Evolutionary conservation across 2,329 filamentous ascomycete genomes (phyloP).

Genomic region (Fusarium caatingaense): DNA sequence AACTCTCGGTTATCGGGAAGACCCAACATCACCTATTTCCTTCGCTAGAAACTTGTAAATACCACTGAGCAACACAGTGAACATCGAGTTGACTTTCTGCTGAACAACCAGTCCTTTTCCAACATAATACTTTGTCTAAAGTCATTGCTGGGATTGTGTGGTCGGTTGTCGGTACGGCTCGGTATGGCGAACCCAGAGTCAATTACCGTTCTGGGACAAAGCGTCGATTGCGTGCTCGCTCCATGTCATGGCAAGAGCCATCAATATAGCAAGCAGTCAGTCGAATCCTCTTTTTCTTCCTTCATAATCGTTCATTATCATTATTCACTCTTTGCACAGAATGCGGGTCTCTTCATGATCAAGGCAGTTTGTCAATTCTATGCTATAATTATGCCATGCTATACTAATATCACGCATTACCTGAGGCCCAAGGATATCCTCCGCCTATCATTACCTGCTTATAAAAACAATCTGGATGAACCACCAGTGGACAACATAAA

Average conservation of each 20-base stretch:
- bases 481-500: constrained; percentile 20
- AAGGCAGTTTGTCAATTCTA: constrained; percentile 30
- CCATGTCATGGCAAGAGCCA: constrained; percentile 7
- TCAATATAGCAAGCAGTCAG: constrained; percentile 16
- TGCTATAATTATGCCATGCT: constrained; percentile 7
- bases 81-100: background rate
- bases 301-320: constrained; percentile 30
- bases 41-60: too few relatives aligned
- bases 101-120: background rate
- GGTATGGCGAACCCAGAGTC: constrained; percentile 16
- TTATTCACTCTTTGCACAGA: constrained; percentile 18
- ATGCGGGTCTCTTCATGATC: constrained; percentile 35
- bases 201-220: constrained; percentile 23
- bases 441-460: background rate
- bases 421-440: background rate
- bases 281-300: constrained; percentile 12
- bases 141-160: background rate
- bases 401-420: constrained; percentile 24
- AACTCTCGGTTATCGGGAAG: constrained; percentile 28
- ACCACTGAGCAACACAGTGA: background rate
- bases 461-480: constrained; percentile 12
- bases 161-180: constrained; percentile 36
- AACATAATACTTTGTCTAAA: background rate
- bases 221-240: constrained; percentile 36
- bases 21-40: background rate